These are phyloP conservation scores for Xylaria sp. DNA, from an alignment of 2,329 filamentous ascomycete species.

Conservation along the genomic window DNA sequence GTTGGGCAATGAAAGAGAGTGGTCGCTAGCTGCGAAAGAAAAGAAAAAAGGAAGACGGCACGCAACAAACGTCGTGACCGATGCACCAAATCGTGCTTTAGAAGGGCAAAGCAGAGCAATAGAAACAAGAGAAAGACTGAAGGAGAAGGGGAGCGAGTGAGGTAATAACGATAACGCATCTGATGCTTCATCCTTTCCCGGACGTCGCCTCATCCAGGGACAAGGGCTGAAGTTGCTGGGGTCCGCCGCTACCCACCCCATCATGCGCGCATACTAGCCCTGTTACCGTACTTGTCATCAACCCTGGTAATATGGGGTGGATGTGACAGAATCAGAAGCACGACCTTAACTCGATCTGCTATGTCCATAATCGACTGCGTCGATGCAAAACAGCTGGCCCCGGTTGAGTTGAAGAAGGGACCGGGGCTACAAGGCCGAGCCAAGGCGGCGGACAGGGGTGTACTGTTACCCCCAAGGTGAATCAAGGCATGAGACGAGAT, in stretches of 20 bases:
- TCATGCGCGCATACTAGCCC: slow-evolving; percentile 42
- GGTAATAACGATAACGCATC: slow-evolving; percentile 48
- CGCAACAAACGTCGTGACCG: slow-evolving; percentile 43
- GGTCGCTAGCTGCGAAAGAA: slow-evolving; percentile 50
- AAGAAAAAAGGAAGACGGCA: slow-evolving; percentile 46
- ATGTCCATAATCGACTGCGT: slow-evolving; percentile 38
- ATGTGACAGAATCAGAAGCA: slow-evolving; percentile 45
- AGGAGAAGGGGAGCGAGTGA: slow-evolving; percentile 40
- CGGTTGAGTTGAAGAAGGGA: slow-evolving; percentile 24
- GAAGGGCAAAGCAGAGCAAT: slow-evolving; percentile 47
- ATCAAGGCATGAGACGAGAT: slow-evolving; percentile 23
- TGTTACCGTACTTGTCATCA: slow-evolving; percentile 46
- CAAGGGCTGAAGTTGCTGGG: slow-evolving; percentile 44
- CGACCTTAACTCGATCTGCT: slow-evolving; percentile 44
- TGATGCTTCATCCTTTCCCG: slow-evolving; percentile 43
- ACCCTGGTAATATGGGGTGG: slow-evolving; percentile 42
- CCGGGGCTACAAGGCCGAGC: slow-evolving; percentile 19
- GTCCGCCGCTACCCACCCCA: slow-evolving; percentile 39
- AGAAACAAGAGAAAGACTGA: slow-evolving; percentile 43
- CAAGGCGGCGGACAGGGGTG: slow-evolving; percentile 5
- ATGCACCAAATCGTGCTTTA: slow-evolving; percentile 37
- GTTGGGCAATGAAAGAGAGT: slow-evolving; percentile 55
- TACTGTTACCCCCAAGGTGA: slow-evolving; percentile 16
- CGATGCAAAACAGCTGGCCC: slow-evolving; percentile 37
- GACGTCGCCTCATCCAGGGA: slow-evolving; percentile 43